Conservation (phyloP, 1,284 basidiomycete genomes). For the Tilletia horrida region DNA sequence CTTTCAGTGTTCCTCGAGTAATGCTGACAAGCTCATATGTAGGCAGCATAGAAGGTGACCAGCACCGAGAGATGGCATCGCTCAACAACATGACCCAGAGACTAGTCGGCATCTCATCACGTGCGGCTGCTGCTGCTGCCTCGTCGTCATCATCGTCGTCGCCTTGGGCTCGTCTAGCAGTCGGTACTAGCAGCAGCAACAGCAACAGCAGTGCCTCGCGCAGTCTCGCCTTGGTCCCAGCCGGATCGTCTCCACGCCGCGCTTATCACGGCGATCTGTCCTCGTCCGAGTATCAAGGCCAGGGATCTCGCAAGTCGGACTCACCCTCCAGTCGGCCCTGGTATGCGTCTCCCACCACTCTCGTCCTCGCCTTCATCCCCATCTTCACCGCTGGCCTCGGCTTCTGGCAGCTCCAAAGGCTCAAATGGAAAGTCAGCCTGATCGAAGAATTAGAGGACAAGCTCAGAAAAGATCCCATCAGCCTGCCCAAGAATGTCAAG, state of each 20-base stretch:
- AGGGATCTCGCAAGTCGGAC: constrained; percentile 3
- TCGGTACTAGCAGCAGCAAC: no score
- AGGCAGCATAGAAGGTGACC: no score
- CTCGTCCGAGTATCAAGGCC: constrained; percentile 13
- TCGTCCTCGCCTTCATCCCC: constrained; percentile 80
- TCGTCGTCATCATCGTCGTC: no score
- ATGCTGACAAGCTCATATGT: no score
- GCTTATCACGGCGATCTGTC: constrained; percentile 13
- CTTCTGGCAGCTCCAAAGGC: constrained; percentile 82
- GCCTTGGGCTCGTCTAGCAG: no score
- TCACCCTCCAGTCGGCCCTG: constrained; percentile 25
- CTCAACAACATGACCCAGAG: no score
- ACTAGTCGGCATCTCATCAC: no score
- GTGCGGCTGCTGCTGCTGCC: no score
- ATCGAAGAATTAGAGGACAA: constrained; percentile 94
- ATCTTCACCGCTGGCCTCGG: constrained; percentile 87
- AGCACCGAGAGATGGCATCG: no score
- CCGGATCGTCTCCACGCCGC: background rate
- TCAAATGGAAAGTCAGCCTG: constrained; percentile 90
- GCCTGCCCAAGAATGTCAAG: constrained; percentile 82
- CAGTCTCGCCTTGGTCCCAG: no score
- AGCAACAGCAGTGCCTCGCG: no score
- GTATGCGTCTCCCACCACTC: constrained; percentile 45
- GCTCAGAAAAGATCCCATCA: constrained; percentile 73
- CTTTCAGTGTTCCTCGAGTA: no score